These are phyloP conservation scores for Kwoniella dejecticola DNA, from an alignment of 768 basidiomycete species.

Conservation along the genomic window DNA sequence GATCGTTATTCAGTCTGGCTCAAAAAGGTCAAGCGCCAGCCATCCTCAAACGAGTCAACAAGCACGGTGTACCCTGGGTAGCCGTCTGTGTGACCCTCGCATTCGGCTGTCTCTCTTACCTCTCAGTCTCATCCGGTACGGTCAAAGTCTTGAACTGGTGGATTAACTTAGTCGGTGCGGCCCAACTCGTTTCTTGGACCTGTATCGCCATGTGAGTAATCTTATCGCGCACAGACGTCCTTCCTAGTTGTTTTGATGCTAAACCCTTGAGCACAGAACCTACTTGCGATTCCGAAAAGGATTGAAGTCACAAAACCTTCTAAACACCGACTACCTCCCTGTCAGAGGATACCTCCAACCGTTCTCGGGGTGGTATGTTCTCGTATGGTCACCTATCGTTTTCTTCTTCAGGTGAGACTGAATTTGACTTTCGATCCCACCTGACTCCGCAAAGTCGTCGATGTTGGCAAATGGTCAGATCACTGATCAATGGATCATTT, in stretches of 20 bases:
- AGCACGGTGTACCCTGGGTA: constrained; percentile 31
- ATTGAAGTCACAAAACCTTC: constrained; percentile 37
- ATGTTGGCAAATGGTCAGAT: not conserved
- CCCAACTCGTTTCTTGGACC: constrained; percentile 35
- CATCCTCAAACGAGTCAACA: constrained; percentile 24
- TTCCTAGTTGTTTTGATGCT: not conserved
- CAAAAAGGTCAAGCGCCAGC: constrained; percentile 29
- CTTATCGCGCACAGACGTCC: not conserved
- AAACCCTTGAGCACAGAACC: constrained; percentile 12
- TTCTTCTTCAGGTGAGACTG: constrained; percentile 31
- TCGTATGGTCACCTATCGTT: constrained; percentile 25
- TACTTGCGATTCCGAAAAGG: constrained; percentile 40
- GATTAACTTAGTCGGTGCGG: constrained; percentile 39
- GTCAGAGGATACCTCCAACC: constrained; percentile 21
- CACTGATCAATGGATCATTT: too few species aligned
- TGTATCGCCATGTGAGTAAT: constrained; percentile 31
- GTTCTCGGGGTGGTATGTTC: constrained; percentile 26
- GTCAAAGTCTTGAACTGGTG: constrained; percentile 44
- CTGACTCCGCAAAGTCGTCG: not conserved
- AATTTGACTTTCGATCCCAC: not conserved
- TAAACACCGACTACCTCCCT: constrained; percentile 21
- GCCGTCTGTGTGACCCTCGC: constrained; percentile 28
- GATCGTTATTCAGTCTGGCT: constrained; percentile 22
- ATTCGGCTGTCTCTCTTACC: constrained; percentile 34
- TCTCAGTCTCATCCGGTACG: constrained; percentile 42